These are phyloP conservation scores for Penicillium cataractarum DNA, from an alignment of 495 filamentous ascomycete species.

Conservation along the genomic window DNA sequence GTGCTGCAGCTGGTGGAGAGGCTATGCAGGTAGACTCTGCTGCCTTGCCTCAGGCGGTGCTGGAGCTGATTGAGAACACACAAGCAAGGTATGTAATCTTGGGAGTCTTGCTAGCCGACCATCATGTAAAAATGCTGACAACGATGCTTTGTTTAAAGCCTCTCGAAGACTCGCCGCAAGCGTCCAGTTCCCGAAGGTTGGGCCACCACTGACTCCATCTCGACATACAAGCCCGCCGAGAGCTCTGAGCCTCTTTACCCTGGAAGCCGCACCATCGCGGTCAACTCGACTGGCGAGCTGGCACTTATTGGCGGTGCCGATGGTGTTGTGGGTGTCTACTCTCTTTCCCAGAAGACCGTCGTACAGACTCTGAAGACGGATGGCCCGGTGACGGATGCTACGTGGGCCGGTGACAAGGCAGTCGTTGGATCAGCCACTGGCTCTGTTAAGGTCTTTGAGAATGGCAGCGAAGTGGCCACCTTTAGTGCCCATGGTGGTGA, in stretches of 20 bases:
- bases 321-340: slow-evolving; percentile 79
- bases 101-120: not conserved
- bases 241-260: slow-evolving; percentile 66
- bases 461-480: slow-evolving; percentile 62
- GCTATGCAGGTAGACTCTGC: slow-evolving; percentile 88
- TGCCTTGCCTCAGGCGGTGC: slow-evolving; percentile 70
- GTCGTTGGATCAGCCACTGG: slow-evolving; percentile 78
- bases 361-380: slow-evolving; percentile 66
- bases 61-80: slow-evolving; percentile 74
- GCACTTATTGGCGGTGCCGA: slow-evolving; percentile 80
- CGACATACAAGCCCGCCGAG: slow-evolving; percentile 62
- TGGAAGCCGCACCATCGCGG: slow-evolving; percentile 65
- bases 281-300: slow-evolving; percentile 66
- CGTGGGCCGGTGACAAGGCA: slow-evolving; percentile 74
- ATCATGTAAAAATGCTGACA: not conserved
- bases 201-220: slow-evolving; percentile 75
- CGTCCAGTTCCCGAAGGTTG: slow-evolving; percentile 82
- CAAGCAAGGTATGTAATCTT: slow-evolving; percentile 69
- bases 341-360: slow-evolving; percentile 69
- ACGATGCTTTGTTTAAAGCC: slow-evolving; percentile 52
- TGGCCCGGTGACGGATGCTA: slow-evolving; percentile 74
- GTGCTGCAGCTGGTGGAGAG: slow-evolving; percentile 64
- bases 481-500: slow-evolving; percentile 81
- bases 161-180: slow-evolving; percentile 85
- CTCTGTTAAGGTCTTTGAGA: slow-evolving; percentile 75